phyloP scores from a whole-genome alignment of 2,329 filamentous ascomycete genomes.

The Pezicula radicicola region DNA sequence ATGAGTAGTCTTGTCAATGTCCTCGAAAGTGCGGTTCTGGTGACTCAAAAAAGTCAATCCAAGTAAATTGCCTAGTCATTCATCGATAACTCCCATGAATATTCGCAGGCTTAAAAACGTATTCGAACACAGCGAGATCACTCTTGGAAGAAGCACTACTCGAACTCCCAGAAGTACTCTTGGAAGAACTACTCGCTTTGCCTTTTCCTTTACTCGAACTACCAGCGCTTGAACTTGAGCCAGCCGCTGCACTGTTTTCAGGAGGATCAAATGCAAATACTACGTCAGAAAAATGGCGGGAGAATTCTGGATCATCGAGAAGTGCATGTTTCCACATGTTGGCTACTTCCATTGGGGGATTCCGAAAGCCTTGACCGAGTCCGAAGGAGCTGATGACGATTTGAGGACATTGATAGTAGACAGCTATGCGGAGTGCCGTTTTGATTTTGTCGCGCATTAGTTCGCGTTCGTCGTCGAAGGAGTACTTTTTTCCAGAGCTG shows the following conservation, averaged over 20 bases:
- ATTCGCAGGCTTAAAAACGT: constrained; percentile 47
- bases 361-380: constrained; percentile 59
- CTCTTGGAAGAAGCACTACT: constrained; percentile 21
- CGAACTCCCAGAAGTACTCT: constrained; percentile 26
- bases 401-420: constrained; percentile 52
- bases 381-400: constrained; percentile 65
- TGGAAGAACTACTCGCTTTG: constrained; percentile 8
- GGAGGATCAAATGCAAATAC: constrained; percentile 63
- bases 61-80: not conserved
- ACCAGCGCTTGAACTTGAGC: constrained; percentile 35
- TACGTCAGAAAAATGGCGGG: constrained; percentile 58
- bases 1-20: too few species aligned
- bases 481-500: constrained; percentile 64
- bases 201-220: constrained; percentile 35
- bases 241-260: constrained; percentile 34
- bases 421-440: constrained; percentile 67
- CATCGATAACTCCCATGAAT: constrained; percentile 13
- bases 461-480: constrained; percentile 67
- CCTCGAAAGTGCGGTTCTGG: too few species aligned
- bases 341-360: constrained; percentile 62
- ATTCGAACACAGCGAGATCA: constrained; percentile 52
- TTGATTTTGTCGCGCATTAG: constrained; percentile 73
- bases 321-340: constrained; percentile 65
- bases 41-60: too few species aligned
- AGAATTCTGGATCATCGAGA: constrained; percentile 59